Evolutionary conservation across 306 rosid genomes (phyloP).

Genomic region (Sophora flavescens): DNA sequence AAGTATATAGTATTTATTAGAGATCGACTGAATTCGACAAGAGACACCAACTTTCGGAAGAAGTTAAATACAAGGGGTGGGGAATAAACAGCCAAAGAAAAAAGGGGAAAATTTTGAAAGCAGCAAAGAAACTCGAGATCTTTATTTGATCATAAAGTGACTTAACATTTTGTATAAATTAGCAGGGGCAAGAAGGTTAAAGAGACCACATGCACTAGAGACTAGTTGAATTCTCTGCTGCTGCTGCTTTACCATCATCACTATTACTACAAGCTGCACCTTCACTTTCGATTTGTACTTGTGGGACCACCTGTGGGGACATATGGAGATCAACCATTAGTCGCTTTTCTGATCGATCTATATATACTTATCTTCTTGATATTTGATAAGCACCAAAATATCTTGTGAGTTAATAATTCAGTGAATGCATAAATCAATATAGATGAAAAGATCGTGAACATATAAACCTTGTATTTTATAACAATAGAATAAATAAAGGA

Average conservation of each 20-base stretch:
- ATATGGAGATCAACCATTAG: conserved; percentile 4
- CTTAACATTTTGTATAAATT: too few species aligned
- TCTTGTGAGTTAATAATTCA: background rate
- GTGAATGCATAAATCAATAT: background rate
- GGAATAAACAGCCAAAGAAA: too few species aligned
- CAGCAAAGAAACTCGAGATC: background rate
- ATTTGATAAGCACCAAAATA: background rate
- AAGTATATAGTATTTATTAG: too few species aligned
- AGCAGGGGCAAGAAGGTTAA: too few species aligned
- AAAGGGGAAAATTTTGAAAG: too few species aligned
- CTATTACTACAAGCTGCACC: conserved; percentile 1
- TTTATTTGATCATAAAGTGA: background rate
- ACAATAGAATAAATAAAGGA: background rate
- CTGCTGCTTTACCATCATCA: conserved; percentile 40
- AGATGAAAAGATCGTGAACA: background rate
- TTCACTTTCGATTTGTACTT: conserved; percentile 48
- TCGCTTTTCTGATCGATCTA: background rate
- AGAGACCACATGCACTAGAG: background rate
- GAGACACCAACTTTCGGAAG: background rate
- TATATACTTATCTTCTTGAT: background rate
- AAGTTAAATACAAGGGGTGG: too few species aligned
- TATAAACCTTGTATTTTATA: background rate
- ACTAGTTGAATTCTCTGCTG: conserved; percentile 17
- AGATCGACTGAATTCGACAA: background rate
- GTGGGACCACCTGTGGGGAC: conserved; percentile 80